Base-by-base conservation (phyloP, 331 rosid genomes). In the Pyracantha coccinea region DNA sequence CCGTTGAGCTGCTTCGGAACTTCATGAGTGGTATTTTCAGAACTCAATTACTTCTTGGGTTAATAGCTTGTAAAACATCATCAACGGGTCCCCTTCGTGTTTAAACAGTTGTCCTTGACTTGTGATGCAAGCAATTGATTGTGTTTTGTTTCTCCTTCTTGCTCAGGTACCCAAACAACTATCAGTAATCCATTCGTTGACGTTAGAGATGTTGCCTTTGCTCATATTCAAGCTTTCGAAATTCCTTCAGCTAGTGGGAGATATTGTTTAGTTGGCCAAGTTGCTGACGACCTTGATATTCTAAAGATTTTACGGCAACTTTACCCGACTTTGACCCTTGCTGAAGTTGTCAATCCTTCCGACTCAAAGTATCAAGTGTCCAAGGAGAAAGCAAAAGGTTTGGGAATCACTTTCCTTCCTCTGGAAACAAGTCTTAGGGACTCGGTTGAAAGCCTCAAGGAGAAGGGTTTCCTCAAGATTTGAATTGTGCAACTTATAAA, bases 331-430 rank as follows among this genome's bases (percentile, higher is more conserved):
- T 25, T 58, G 50, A 0, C 2, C 25, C 20, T 20, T 35, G 50
- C 75, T 59, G 63, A 64, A 35, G 78, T 59, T 11, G 65, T 71
- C 7, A 23, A 72, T 15, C 77, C 77, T 6, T 69, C 71, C n/a
- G 7, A 15, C 17, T 66, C 75, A 4, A 66, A 62, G 57, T 83
- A 10, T 69, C 77, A 76, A 27, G 82, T 73, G 66, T 83, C 85
- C 8, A 68, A 33, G 75, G 85, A 83, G 72, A 86, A 78, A 58
- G 77, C 82, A 17, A 78, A 75, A 71, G 71, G 68, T 3, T 35
- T 79, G 71, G 88, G 86, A 67, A 21, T 86, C 17, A 75, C 60
- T 54, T 84, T 79, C 61, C 75, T 47, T 57, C 81, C 90, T 0
- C 73, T 84, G 7, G 83, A 82, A 19, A 78, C 20, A 44, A 77